Evolutionary conservation across 108 stramenopile species (phyloP), one percentile per base, ranked within the genome.

Genomic region (Aurantiochytrium sp.): DNA sequence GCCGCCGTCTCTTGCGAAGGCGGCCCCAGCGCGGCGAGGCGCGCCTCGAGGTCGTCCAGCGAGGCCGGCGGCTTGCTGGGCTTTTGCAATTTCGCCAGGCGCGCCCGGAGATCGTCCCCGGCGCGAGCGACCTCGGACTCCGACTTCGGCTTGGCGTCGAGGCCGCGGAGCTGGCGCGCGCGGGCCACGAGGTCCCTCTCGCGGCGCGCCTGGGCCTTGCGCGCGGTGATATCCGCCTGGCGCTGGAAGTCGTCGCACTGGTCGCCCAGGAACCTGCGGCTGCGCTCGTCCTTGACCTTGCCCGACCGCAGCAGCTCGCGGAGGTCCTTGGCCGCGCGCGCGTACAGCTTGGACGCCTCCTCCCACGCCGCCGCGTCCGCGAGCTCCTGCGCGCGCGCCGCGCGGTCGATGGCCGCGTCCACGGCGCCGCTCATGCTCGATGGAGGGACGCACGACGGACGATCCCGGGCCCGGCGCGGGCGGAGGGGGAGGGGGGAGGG

Each of bases 191-290:
- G 59, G 59, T 65, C 59, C 59, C 24, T 30, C 34, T 65, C 59
- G 59, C 59, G 59, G 27, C 34, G 27, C 34, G 59, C 59, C 59
- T 65, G 59, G 8, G 59, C 59, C 34, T 65, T 65, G 27, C 34
- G 27, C 32, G 32, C 59, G 10, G 59, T 65, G 59, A 65, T 15
- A 27, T 65, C 59, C 10, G 59, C 59, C 59, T 65, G 59, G 10
- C 59, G 59, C 59, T 65, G 59, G 59, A 65, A 65, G 34, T 65
- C 59, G 34, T 65, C 59, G 59, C 59, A 65, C 34, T 65, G 59
- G 8, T 30, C 27, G 34, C 59, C 59, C 59, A 65, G 34, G 1
- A 65, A 65, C 27, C 15, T 19, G 59, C 59, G 59, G 34, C 59
- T 65, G 59, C 59, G 59, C 32, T 65, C 59, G 34, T 65, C 59